Evolutionary conservation across 2,329 filamentous ascomycete species (phyloP), one percentile per base, ranked within the genome.

Genomic region (Sclerotiophoma versabilis): DNA sequence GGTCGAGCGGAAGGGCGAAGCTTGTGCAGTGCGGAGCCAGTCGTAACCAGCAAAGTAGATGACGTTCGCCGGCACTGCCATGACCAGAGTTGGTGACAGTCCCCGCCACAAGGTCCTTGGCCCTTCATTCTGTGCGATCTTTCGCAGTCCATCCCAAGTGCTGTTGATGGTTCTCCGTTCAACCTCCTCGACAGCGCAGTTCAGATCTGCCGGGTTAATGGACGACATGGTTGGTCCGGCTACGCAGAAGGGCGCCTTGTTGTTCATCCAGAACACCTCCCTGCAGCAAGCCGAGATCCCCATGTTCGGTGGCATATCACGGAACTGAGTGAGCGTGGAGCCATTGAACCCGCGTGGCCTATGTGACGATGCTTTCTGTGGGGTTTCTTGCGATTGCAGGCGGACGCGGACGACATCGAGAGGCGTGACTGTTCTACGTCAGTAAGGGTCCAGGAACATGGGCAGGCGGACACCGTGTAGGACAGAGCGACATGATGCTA

Each of bases 41-140:
- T 99, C 95, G 76, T 99, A 99, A 32, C 95, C 95, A 11, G 95
- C 96, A 69, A 98, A 97, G 77, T 99, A 99, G 62, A 99, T 98
- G 63, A 99, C 95, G 73, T 99, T 99, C 22, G 88, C 92, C 0
- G 95, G 95, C 5, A 99, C 84, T 0, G 92, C 88, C 95, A 99
- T 99, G 60, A 92, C 84, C 19, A 99, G 79, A 0, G 95, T 99
- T 0, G 95, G 93, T n/a, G 91, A 96, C 5, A 99, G 80, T 0
- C 95, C 95, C 57, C 95, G 85, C 93, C 95, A 99, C 29, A 99
- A 78, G 1, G 93, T 95, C 22, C 85, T 84, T 11, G 92, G 70
- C 1, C 95, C 95, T 78, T 99, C 95, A 72, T 98, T 92, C 41
- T 91, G 87, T 14, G 95, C 92, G 68, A 99, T 99, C 80, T 99